These are phyloP conservation scores for Boletus semigastroideus DNA, from an alignment of 1,284 basidiomycete species.

Conservation along the genomic window DNA sequence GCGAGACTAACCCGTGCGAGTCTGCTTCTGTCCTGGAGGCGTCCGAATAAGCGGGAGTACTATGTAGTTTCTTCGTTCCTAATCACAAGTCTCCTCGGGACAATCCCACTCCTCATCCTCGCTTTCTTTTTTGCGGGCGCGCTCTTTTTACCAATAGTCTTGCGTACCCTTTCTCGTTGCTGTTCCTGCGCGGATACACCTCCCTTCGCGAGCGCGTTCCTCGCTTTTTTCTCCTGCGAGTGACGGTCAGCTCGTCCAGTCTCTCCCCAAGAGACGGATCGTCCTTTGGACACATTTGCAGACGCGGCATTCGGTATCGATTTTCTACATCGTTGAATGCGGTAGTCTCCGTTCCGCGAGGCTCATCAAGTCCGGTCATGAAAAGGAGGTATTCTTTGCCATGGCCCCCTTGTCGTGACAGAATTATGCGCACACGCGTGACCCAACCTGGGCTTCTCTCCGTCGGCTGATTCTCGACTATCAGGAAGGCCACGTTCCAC, in stretches of 20 bases:
- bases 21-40: slow-evolving; percentile 63
- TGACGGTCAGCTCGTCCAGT: slow-evolving; percentile 72
- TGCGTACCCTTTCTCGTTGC: slow-evolving; percentile 48
- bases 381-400: no score
- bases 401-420: slow-evolving; percentile 90
- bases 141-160: slow-evolving; percentile 41
- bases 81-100: no score
- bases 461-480: slow-evolving; percentile 27
- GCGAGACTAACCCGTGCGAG: no score
- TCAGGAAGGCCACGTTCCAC: slow-evolving; percentile 67
- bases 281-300: slow-evolving; percentile 60
- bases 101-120: slow-evolving; percentile 62
- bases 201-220: slow-evolving; percentile 49
- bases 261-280: slow-evolving; percentile 78
- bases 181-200: slow-evolving; percentile 48
- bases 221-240: slow-evolving; percentile 85
- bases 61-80: no score
- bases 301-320: slow-evolving; percentile 40
- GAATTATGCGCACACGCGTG: slow-evolving; percentile 83
- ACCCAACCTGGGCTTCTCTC: slow-evolving; percentile 63
- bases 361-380: slow-evolving; percentile 84
- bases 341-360: slow-evolving; percentile 88
- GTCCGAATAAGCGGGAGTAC: no score
- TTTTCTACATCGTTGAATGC: slow-evolving; percentile 88
- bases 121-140: slow-evolving; percentile 33